A percentile compares a stretch with the other conserved stretches of the same genome.
Conservation (phyloP, 2,329 filamentous ascomycete genomes). For the Aspergillus pseudotamarii region DNA sequence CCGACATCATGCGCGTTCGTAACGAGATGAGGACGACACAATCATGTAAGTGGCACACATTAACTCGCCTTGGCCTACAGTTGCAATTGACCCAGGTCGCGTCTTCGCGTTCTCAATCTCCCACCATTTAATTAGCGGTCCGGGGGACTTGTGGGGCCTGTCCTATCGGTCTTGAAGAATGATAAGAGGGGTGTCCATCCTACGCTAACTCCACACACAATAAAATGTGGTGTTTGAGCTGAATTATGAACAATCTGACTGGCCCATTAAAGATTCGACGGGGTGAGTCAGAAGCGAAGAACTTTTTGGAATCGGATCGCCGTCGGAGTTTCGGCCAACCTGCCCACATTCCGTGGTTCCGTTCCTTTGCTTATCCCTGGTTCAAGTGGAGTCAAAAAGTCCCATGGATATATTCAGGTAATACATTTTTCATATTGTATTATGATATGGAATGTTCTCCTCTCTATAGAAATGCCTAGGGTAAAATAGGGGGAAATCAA, state of each 20-base stretch:
- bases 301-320: neutral
- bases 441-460: neutral
- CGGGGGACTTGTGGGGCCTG: neutral
- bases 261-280: neutral
- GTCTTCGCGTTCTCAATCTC: neutral
- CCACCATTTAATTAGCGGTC: neutral
- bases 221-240: too few relatives aligned
- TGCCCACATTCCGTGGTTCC: neutral
- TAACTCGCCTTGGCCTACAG: neutral
- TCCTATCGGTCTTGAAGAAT: neutral
- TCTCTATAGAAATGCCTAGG: neutral
- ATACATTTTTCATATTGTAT: neutral
- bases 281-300: neutral
- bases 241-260: neutral
- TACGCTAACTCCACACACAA: neutral
- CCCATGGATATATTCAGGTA: neutral
- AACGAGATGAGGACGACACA: neutral
- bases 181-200: neutral
- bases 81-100: neutral
- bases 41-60: neutral
- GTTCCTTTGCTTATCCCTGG: neutral
- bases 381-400: neutral
- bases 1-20: constrained; percentile 4
- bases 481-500: neutral
- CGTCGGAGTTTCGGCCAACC: neutral